These are phyloP conservation scores for Psilocybe tampanensis DNA, from an alignment of 768 basidiomycete species.

Conservation along the genomic window DNA sequence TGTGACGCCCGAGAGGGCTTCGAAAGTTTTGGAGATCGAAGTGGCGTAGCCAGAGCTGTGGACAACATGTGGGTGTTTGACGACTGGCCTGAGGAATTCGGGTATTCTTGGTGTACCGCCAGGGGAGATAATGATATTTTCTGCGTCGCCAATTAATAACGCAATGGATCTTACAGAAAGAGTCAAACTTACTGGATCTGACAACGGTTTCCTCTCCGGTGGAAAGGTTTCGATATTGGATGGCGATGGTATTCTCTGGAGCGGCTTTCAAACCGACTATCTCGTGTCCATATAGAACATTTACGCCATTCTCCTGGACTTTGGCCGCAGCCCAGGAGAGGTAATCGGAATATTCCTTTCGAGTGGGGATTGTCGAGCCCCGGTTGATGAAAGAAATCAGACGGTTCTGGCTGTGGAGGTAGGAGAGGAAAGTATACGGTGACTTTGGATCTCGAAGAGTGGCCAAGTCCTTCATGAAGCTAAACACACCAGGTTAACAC, in stretches of 20 bases:
- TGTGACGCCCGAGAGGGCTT: slow-evolving; percentile 21
- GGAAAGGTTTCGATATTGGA: slow-evolving; percentile 36
- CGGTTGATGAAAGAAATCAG: slow-evolving; percentile 56
- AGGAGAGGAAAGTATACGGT: slow-evolving; percentile 53
- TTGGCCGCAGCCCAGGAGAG: slow-evolving; percentile 51
- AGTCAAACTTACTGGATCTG: slow-evolving; percentile 37
- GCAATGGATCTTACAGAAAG: neutral
- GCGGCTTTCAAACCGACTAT: slow-evolving; percentile 41
- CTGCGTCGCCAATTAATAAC: slow-evolving; percentile 22
- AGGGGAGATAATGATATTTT: slow-evolving; percentile 52
- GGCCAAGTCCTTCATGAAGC: slow-evolving; percentile 57
- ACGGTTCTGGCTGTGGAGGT: slow-evolving; percentile 51
- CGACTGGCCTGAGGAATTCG: slow-evolving; percentile 30
- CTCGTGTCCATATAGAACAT: slow-evolving; percentile 47
- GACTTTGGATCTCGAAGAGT: slow-evolving; percentile 54
- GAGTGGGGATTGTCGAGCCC: slow-evolving; percentile 50
- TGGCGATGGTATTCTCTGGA: slow-evolving; percentile 35
- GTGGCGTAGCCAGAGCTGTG: slow-evolving; percentile 47
- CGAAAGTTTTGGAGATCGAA: slow-evolving; percentile 37
- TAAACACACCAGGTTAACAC: slow-evolving; percentile 16
- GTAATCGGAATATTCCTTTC: slow-evolving; percentile 58
- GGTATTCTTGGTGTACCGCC: slow-evolving; percentile 52
- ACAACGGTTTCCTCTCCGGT: slow-evolving; percentile 36
- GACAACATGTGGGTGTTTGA: slow-evolving; percentile 37
- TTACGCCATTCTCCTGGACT: slow-evolving; percentile 44